Base-by-base conservation (phyloP, 345 rosid species). In the Camelina laxa region DNA sequence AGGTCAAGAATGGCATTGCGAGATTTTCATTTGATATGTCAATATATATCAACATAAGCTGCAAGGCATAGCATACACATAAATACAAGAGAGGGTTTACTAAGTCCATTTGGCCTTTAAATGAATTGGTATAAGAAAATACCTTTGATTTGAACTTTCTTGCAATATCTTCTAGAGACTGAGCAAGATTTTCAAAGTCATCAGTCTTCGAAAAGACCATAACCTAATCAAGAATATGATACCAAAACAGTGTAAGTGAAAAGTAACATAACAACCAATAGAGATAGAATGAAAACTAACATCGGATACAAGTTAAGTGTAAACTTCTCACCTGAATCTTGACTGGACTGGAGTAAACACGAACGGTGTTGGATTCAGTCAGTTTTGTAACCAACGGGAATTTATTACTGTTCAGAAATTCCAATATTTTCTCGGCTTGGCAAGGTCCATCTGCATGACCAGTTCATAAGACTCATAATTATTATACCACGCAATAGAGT, bases 1-100 rank as follows among this genome's bases (percentile, higher is more conserved):
- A 79, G 58, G 96, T 89, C 73, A 93, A 85, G 86, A 89, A 88
- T 57, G 96, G 97, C 84, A 91, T 93, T 42, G 97, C 98, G 14
- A 84, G 85, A 83, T 93, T 86, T 68, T 89, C 91, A 48, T 91
- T 92, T 9, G 77, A 30, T 24, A 88, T 85, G 80, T 91, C 91
- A n/a, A 89, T 72, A 39, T 79, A 67, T 66, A 87, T 71, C 82
- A 93, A 81, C 90, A 91, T 88, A 76, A 93, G 79, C 98, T 93
- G 85, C 83, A 85, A 1, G 15, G 78, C 10, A 70, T 41, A 70
- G 41, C 66, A 48, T 36, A 71, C 39, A 70, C 63, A 68, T 33
- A 33, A 60, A 51, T 4, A 31, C 60, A 27, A 73, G 19, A 72
- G 39, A 36, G 21, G 56, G 59, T n/a, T 75, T 69, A 41, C 15